Percentiles rank a stretch among this genome's conserved stretches.
Evolutionary conservation across 495 filamentous ascomycete genomes (phyloP).

Genomic region (Penicillium subrubescens): DNA sequence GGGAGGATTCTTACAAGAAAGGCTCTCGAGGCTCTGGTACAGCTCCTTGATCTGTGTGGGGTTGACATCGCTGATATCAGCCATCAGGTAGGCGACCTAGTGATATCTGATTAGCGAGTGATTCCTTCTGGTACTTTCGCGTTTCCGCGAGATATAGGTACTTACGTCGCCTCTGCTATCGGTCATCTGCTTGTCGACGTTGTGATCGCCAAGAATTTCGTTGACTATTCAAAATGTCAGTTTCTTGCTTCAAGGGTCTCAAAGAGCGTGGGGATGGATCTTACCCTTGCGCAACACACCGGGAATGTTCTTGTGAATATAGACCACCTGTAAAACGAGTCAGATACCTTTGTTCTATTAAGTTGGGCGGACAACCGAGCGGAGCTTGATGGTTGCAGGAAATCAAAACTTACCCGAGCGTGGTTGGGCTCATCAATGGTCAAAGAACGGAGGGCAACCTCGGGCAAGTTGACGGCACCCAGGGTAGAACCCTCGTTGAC

Average conservation of each 20-base stretch:
- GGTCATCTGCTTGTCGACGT: constrained; percentile 97
- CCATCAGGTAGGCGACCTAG: constrained; percentile 93
- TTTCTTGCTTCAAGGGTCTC: not conserved
- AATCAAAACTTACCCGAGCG: constrained; percentile 62
- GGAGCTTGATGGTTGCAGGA: not conserved
- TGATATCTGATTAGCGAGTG: constrained; percentile 16
- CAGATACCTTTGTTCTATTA: constrained; percentile 1
- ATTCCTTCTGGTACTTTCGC: not conserved
- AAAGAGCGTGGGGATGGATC: not conserved
- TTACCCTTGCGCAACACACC: constrained; percentile 84
- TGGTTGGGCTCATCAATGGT: constrained; percentile 86
- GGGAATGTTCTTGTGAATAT: constrained; percentile 93
- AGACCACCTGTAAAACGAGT: constrained; percentile 64
- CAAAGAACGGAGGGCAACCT: constrained; percentile 82
- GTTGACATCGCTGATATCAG: constrained; percentile 88
- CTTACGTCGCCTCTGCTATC: constrained; percentile 88
- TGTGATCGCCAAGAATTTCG: constrained; percentile 89
- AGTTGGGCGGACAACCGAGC: not conserved
- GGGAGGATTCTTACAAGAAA: constrained; percentile 69
- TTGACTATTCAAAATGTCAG: constrained; percentile 63
- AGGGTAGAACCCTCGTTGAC: constrained; percentile 89
- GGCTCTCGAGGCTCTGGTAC: constrained; percentile 75
- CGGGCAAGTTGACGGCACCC: constrained; percentile 94
- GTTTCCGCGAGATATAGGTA: not conserved
- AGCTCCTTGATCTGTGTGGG: constrained; percentile 80